phyloP scores from a whole-genome alignment of 345 rosid species.

The Kandelia obovata region DNA sequence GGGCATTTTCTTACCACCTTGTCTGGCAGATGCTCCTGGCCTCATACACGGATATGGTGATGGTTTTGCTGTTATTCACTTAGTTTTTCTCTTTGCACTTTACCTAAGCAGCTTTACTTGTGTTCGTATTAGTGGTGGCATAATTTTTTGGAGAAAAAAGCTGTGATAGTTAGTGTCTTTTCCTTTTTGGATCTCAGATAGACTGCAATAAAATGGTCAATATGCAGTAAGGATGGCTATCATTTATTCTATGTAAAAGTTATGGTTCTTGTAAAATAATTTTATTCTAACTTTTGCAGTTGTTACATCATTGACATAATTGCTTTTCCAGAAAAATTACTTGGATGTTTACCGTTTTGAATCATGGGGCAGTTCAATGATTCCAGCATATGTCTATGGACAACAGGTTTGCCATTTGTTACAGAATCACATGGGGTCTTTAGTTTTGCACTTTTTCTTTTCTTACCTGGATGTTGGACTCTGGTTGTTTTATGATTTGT shows the following conservation, averaged over 20 bases:
- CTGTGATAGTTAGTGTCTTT: background rate
- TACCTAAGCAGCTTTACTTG: too few relatives aligned
- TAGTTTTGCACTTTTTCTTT: slow-evolving; percentile 10
- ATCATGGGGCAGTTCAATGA: slow-evolving; percentile 98
- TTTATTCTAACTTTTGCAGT: too few relatives aligned
- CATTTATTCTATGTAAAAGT: background rate
- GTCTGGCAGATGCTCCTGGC: too few relatives aligned
- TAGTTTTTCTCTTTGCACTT: too few relatives aligned
- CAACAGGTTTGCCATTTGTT: slow-evolving; percentile 64
- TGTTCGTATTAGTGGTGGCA: too few relatives aligned
- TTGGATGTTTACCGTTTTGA: slow-evolving; percentile 88
- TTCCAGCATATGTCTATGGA: slow-evolving; percentile 70
- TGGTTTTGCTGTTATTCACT: too few relatives aligned
- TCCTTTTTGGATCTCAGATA: background rate
- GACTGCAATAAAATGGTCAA: too few relatives aligned
- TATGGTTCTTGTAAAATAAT: background rate
- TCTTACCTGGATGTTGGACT: background rate
- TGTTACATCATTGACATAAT: slow-evolving; percentile 4
- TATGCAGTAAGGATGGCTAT: too few relatives aligned
- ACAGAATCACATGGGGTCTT: background rate
- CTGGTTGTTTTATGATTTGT: background rate
- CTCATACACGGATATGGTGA: too few relatives aligned
- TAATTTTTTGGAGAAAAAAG: too few relatives aligned
- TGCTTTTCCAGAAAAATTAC: slow-evolving; percentile 78
- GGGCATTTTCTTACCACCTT: too few relatives aligned